These are phyloP conservation scores for Fagopyrum tataricum DNA, from an alignment of 148 eudicot genomes.

Conservation along the genomic window DNA sequence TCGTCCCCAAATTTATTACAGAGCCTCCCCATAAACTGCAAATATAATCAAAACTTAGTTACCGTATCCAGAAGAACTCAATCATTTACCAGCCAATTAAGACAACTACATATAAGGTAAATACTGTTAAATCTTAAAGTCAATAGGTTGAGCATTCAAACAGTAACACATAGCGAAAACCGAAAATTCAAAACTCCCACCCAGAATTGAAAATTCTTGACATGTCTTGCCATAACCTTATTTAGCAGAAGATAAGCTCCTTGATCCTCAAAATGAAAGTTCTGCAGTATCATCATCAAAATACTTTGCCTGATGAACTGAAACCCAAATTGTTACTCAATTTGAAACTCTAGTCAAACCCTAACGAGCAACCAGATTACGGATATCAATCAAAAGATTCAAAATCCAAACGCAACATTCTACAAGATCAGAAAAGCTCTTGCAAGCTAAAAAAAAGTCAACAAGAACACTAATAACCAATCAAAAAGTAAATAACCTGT, in stretches of 20 bases:
- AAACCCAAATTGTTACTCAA: not conserved
- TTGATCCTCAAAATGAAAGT: not conserved
- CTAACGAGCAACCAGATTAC: not conserved
- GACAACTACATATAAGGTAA: not conserved
- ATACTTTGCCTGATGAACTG: not conserved
- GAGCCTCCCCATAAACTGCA: slow-evolving; percentile 98
- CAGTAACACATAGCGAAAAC: not conserved
- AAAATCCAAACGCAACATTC: not conserved
- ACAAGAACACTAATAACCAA: not conserved
- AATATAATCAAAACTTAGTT: not conserved
- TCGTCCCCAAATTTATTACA: slow-evolving; percentile 84
- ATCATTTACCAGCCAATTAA: not conserved
- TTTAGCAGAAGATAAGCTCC: not conserved
- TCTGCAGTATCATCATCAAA: not conserved
- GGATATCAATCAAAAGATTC: not conserved
- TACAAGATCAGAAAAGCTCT: not conserved
- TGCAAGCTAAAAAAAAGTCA: not conserved
- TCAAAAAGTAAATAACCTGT: slow-evolving; percentile 37
- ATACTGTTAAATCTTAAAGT: not conserved
- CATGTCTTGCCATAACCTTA: not conserved
- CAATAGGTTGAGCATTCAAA: not conserved
- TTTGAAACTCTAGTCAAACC: not conserved
- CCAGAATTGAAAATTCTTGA: not conserved
- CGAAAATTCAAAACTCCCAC: too few relatives aligned
- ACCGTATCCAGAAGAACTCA: not conserved